phyloP scores from a whole-genome alignment of 305 asterid species.

The Rubia tinctorum region DNA sequence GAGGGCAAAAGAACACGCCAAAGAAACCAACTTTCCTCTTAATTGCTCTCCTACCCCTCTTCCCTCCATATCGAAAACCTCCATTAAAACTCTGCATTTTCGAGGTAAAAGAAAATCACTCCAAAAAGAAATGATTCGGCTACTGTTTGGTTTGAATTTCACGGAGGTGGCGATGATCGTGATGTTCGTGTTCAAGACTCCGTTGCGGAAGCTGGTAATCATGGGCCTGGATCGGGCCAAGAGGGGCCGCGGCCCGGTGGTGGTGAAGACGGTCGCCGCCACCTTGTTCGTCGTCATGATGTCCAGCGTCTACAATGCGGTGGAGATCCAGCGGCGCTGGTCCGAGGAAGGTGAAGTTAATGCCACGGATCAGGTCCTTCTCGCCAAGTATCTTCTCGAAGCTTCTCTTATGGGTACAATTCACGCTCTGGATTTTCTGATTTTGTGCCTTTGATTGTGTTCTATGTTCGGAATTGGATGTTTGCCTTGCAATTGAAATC shows the following conservation, averaged over 20 bases:
- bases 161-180: slow-evolving; percentile 76
- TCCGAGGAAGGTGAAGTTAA: slow-evolving; percentile 62
- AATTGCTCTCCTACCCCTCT: background rate
- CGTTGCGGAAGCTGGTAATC: slow-evolving; percentile 79
- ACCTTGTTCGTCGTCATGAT: slow-evolving; percentile 61
- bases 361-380: slow-evolving; percentile 86
- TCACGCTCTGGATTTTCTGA: background rate
- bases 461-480: background rate
- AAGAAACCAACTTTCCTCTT: background rate
- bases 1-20: background rate
- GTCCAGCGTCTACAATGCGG: slow-evolving; percentile 58
- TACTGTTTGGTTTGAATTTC: slow-evolving; percentile 61
- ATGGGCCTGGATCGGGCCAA: slow-evolving; percentile 75
- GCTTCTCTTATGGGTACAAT: slow-evolving; percentile 92
- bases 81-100: background rate
- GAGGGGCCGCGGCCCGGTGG: slow-evolving; percentile 77
- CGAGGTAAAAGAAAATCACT: background rate
- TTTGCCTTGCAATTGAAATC: too few relatives aligned
- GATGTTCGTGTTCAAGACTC: slow-evolving; percentile 85
- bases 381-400: slow-evolving; percentile 70
- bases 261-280: slow-evolving; percentile 58
- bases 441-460: background rate
- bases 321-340: slow-evolving; percentile 60
- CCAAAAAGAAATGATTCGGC: slow-evolving; percentile 49
- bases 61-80: background rate